phyloP scores from a whole-genome alignment of 2,329 filamentous ascomycete species.

The Alternaria viburni region DNA sequence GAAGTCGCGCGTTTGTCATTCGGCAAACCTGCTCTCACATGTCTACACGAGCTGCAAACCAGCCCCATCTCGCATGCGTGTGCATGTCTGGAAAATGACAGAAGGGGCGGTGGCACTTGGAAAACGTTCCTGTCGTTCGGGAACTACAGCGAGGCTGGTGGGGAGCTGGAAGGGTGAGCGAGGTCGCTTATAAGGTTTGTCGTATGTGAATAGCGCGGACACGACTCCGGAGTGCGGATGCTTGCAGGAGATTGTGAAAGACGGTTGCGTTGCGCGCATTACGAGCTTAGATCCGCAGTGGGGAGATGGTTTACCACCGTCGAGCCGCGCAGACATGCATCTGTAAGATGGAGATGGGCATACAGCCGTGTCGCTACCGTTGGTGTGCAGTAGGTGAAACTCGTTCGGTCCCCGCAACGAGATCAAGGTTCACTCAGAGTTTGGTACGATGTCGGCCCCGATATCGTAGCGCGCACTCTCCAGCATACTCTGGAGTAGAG shows the following conservation, averaged over 20 bases:
- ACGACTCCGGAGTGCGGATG: neutral
- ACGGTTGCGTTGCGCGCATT: neutral
- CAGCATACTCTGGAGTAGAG: neutral
- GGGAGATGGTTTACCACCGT: neutral
- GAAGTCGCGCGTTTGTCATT: neutral
- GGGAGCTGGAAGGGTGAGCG: neutral
- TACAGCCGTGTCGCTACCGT: neutral
- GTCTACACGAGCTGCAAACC: neutral
- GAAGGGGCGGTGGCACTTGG: neutral
- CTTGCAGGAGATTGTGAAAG: neutral
- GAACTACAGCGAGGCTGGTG: neutral
- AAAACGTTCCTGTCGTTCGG: neutral
- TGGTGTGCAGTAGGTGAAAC: neutral
- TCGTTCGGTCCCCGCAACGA: neutral
- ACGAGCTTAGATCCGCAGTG: neutral
- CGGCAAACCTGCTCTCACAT: neutral
- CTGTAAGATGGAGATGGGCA: neutral
- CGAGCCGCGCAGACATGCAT: slow-evolving; percentile 5
- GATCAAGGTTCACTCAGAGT: slow-evolving; percentile 6
- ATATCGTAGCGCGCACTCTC: slow-evolving; percentile 10
- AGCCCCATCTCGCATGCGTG: neutral
- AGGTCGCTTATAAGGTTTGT: neutral
- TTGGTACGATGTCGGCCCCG: slow-evolving; percentile 11
- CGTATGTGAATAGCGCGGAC: neutral
- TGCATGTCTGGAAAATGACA: neutral